Evolutionary conservation across 2,329 filamentous ascomycete genomes (phyloP), one percentile per base, ranked within the genome.

Genomic region (Emergomyces africanus): DNA sequence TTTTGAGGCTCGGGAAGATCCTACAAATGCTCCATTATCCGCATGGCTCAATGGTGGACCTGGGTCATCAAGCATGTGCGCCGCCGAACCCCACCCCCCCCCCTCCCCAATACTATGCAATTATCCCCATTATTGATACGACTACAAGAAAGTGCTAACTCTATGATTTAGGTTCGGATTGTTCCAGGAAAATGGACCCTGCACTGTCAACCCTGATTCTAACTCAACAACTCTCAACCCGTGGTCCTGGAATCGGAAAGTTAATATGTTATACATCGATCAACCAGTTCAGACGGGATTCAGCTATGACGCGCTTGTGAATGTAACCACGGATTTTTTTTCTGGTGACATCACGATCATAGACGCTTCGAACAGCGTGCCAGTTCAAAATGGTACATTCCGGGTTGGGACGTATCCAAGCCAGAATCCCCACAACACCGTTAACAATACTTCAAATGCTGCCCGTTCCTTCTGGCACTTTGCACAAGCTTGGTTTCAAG

Each of bases 251-350:
- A 84, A 82, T 61, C 81, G 82, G 64, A 77, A 81, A 28, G 78
- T 78, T 63, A 85, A 85, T 64, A 80, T 86, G 77, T 79, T 89
- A 18, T 88, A 86, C 70, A 81, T 89, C 64, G 85, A 89, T 65
- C 81, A 88, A 68, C 86, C 82, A 9, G 79, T 77, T 18, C 78
- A 81, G 54, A 79, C 82, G 5, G 83, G 83, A 0, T 80, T 84
- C 65, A 82, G 79, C 14, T 59, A 57, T 33, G 56, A 57, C 25
- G 23, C 30, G 6, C 56, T 50, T 5, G 44, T 37, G 12, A 57
- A 57, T 50, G 73, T 72, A 14, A 77, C 75, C 4, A 60, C 61
- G 25, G 60, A 68, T 49, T 10, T 39, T 30, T 9, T 50, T 23
- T 15, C 28, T 5, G 42, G 35, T 6, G 5, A 37, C 8, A 48